A percentile compares a stretch with the other conserved stretches of the same genome.
phyloP scores from a whole-genome alignment of 1,139 yeast species.

The Suhomyces maxii region DNA sequence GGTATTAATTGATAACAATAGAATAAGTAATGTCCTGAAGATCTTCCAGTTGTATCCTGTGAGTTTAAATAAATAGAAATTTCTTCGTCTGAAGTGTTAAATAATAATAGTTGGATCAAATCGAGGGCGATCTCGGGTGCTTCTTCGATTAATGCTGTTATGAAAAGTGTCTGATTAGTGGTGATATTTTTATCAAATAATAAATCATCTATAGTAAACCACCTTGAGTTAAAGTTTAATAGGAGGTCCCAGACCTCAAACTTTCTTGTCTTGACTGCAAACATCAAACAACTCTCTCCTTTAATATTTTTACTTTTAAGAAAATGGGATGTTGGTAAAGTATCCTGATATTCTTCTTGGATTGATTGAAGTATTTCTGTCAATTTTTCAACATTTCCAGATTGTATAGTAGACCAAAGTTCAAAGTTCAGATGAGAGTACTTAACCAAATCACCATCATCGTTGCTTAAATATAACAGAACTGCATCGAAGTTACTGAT shows the following conservation, averaged over 20 bases:
- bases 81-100: constrained; percentile 46
- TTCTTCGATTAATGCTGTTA: constrained; percentile 60
- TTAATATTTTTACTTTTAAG: constrained; percentile 52
- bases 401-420: constrained; percentile 57
- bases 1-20: constrained; percentile 57
- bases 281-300: constrained; percentile 69
- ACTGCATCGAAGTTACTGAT: constrained; percentile 85
- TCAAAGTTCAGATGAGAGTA: constrained; percentile 50
- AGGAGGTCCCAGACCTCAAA: constrained; percentile 48
- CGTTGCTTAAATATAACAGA: constrained; percentile 53
- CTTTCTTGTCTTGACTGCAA: constrained; percentile 49
- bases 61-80: constrained; percentile 50
- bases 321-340: constrained; percentile 40
- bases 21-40: constrained; percentile 73
- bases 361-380: constrained; percentile 21
- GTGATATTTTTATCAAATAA: constrained; percentile 59
- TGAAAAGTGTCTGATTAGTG: constrained; percentile 54
- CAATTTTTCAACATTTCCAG: constrained; percentile 27
- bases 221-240: constrained; percentile 39
- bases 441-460: constrained; percentile 36
- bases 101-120: constrained; percentile 47
- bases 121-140: constrained; percentile 47
- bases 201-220: constrained; percentile 67
- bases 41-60: constrained; percentile 53
- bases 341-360: constrained; percentile 9